phyloP scores from a whole-genome alignment of 345 rosid species.

The Populus alba region DNA sequence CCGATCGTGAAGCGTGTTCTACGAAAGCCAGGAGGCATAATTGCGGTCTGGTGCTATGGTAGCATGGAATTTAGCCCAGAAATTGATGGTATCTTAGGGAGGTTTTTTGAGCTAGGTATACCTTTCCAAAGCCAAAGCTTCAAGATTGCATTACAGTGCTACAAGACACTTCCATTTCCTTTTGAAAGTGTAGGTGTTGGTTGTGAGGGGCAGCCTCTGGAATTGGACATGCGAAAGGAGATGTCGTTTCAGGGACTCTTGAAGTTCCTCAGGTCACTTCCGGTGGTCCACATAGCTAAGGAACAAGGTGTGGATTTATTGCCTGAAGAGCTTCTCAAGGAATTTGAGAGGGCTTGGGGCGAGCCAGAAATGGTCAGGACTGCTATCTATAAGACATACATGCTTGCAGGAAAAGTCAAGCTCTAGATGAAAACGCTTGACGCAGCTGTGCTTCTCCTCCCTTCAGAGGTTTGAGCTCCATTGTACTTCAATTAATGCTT shows the following conservation, averaged over 20 bases:
- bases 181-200: constrained; percentile 56
- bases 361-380: constrained; percentile 43
- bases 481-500: no score
- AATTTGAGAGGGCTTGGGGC: constrained; percentile 60
- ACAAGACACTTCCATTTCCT: constrained; percentile 58
- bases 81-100: constrained; percentile 41
- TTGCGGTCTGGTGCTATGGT: constrained; percentile 67
- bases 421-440: no score
- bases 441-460: no score
- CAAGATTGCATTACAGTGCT: constrained; percentile 30
- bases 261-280: constrained; percentile 45
- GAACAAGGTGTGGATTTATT: constrained; percentile 61
- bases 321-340: constrained; percentile 40
- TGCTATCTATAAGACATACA: constrained; percentile 45
- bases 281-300: constrained; percentile 47
- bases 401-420: constrained; percentile 56
- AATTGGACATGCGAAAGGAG: constrained; percentile 44
- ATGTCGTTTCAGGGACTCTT: constrained; percentile 49
- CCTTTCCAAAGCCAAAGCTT: constrained; percentile 36
- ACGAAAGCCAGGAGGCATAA: constrained; percentile 57
- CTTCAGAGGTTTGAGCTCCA: no score
- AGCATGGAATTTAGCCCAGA: constrained; percentile 41
- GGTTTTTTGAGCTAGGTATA: constrained; percentile 31
- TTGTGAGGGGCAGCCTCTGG: constrained; percentile 49
- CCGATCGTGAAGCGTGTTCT: constrained; percentile 41